Percentiles rank a stretch among this genome's conserved stretches.
Evolutionary conservation across 805 yeast genomes (phyloP).

Genomic region (Metschnikowia orientalis): DNA sequence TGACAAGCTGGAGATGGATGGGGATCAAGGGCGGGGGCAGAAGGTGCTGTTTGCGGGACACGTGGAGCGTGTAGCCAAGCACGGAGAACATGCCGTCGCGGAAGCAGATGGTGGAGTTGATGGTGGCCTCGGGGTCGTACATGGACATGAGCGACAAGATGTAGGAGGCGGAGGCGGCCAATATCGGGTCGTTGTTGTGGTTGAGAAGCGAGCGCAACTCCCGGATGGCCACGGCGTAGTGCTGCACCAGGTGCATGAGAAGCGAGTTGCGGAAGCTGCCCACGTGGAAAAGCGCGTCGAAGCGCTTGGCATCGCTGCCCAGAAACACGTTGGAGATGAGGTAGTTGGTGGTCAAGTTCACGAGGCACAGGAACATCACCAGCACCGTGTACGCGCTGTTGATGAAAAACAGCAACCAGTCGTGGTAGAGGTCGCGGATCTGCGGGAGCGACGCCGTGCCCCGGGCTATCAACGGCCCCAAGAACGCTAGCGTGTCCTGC

Average conservation of each 20-base stretch:
- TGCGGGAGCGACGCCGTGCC: constrained; percentile 27
- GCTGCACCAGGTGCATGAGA: constrained; percentile 30
- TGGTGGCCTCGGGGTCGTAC: constrained; percentile 41
- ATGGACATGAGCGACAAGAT: constrained; percentile 37
- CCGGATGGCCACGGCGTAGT: constrained; percentile 35
- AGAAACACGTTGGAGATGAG: constrained; percentile 29
- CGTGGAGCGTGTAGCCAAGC: constrained; percentile 24
- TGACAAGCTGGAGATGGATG: constrained; percentile 32
- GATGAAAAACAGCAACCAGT: constrained; percentile 33
- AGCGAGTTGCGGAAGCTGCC: constrained; percentile 23
- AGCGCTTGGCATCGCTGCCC: constrained; percentile 8
- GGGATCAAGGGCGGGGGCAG: constrained; percentile 22
- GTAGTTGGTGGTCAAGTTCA: constrained; percentile 38
- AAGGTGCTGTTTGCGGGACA: constrained; percentile 10
- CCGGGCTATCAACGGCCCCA: constrained; percentile 17
- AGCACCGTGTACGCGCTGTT: constrained; percentile 21
- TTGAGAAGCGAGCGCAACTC: constrained; percentile 29
- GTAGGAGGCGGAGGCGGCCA: constrained; percentile 33
- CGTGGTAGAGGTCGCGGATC: constrained; percentile 28
- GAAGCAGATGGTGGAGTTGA: constrained; percentile 33
- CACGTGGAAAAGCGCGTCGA: constrained; percentile 10
- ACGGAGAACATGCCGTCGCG: constrained; percentile 39
- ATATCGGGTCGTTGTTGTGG: constrained; percentile 25
- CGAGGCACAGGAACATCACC: constrained; percentile 33
- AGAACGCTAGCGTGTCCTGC: constrained; percentile 3